Percentiles rank a stretch among this genome's conserved stretches.
phyloP scores from a whole-genome alignment of 805 yeast genomes.

The Candida tammaniensis region DNA sequence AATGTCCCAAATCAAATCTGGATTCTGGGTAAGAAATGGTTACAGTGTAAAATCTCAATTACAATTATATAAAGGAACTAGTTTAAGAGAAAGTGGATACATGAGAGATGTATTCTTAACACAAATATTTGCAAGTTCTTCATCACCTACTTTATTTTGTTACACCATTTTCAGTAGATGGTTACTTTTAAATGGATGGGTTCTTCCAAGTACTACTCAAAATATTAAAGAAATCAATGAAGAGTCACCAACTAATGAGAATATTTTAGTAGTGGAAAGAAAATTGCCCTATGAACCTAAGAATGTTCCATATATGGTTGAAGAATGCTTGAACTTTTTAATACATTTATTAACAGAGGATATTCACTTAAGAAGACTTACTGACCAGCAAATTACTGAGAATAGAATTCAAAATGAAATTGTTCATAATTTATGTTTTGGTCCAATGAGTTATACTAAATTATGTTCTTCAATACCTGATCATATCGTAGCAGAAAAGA shows the following conservation, averaged over 20 bases:
- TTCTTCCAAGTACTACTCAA: constrained; percentile 11
- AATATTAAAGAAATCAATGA: neutral
- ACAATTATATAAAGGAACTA: constrained; percentile 72
- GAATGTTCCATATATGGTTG: constrained; percentile 62
- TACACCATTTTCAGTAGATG: constrained; percentile 65
- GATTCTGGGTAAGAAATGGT: constrained; percentile 95
- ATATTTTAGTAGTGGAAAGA: neutral
- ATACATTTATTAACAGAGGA: constrained; percentile 70
- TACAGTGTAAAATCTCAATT: constrained; percentile 74
- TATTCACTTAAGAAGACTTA: constrained; percentile 48
- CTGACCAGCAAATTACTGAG: constrained; percentile 48
- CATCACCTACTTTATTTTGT: constrained; percentile 54
- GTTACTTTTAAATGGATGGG: constrained; percentile 48
- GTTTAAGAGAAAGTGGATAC: constrained; percentile 79
- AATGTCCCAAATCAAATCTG: constrained; percentile 80
- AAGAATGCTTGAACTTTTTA: constrained; percentile 71
- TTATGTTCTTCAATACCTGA: constrained; percentile 72
- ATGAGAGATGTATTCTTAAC: constrained; percentile 72
- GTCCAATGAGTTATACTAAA: constrained; percentile 68
- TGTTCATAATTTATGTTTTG: constrained; percentile 80
- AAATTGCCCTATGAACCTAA: constrained; percentile 40
- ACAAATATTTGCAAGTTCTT: constrained; percentile 57
- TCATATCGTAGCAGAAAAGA: constrained; percentile 65
- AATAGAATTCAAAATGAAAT: constrained; percentile 63
- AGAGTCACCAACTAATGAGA: neutral